Conservation (phyloP, 1,139 yeast species). For the Blastobotrys apis region DNA sequence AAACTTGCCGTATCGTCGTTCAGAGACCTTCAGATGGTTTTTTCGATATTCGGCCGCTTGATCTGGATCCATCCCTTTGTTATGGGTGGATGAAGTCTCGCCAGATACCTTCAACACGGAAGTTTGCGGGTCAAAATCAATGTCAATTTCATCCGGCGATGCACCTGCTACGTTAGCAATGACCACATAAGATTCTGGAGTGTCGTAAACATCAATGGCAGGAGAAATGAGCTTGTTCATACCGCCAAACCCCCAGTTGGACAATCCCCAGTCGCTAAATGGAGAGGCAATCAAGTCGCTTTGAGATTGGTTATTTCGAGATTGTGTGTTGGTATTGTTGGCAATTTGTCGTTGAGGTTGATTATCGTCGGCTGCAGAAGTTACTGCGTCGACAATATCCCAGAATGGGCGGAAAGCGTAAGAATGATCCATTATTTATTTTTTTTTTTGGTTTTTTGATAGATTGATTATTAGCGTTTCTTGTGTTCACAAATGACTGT, state of each 20-base stretch:
- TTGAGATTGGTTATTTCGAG: too few species aligned
- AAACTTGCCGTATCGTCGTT: slow-evolving; percentile 40
- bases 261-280: not conserved
- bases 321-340: too few species aligned
- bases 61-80: slow-evolving; percentile 1
- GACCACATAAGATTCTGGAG: slow-evolving; percentile 42
- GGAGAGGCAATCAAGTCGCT: not conserved
- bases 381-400: slow-evolving; percentile 11
- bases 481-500: too few species aligned
- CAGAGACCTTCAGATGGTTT: slow-evolving; percentile 6
- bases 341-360: not conserved
- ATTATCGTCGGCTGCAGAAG: slow-evolving; percentile 1
- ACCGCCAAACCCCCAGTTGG: slow-evolving; percentile 28
- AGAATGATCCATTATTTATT: too few species aligned
- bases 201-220: slow-evolving; percentile 51
- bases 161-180: slow-evolving; percentile 55
- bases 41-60: slow-evolving; percentile 2
- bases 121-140: slow-evolving; percentile 49
- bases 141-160: slow-evolving; percentile 45
- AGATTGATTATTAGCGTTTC: too few species aligned
- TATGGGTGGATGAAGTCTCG: slow-evolving; percentile 7
- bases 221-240: too few species aligned
- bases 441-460: too few species aligned
- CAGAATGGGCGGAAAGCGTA: slow-evolving; percentile 10
- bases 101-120: slow-evolving; percentile 26